Base-by-base conservation (phyloP, 495 filamentous ascomycete species). In the Daldinia decipiens region DNA sequence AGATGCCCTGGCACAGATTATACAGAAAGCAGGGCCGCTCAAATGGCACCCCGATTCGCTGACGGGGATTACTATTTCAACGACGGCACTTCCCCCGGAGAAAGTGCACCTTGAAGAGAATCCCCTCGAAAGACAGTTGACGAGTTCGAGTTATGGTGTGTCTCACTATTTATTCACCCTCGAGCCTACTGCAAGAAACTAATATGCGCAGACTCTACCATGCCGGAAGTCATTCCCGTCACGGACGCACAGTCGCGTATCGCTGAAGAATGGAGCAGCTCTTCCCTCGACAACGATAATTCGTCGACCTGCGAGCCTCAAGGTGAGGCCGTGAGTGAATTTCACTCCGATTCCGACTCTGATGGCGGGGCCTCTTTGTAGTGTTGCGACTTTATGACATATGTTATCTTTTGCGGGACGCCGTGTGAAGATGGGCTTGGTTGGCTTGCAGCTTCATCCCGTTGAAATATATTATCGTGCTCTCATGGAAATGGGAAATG, bases 1-100 rank as follows among this genome's bases (percentile, higher is more conserved):
- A 3, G 62, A 74, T 11, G 67, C 67, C 13, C n/a, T 74, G 15
- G 47, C 56, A 4, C 71, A 74, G 67, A 70, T 74, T 24, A 13
- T 21, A 29, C 51, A 27, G 12, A 58, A 71, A 34, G 39, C 40
- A 6, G 34, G 32, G 15, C 63, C 64, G 4, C 19, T 29, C 2
- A 29, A 21, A 15, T 65, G 64, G 68, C 68, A 66, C 60, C 38
- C 72, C 36, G 72, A 72, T 36, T 72, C 65, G 29, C 38, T 26
- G 15, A 74, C 57, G 0, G 65, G 58, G 3, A 66, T 74, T 43
- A 74, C 71, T 21, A 32, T 50, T 8, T 51, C 40, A 29, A 50
- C 52, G 0, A 24, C 15, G 26, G 51, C n/a, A 38, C 38, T 17
- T n/a, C 27, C 52, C 2, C 26, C 27, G 1, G 24, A 21, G 24